Conservation (phyloP, 1,284 basidiomycete genomes). For the Moesziomyces antarcticus region DNA sequence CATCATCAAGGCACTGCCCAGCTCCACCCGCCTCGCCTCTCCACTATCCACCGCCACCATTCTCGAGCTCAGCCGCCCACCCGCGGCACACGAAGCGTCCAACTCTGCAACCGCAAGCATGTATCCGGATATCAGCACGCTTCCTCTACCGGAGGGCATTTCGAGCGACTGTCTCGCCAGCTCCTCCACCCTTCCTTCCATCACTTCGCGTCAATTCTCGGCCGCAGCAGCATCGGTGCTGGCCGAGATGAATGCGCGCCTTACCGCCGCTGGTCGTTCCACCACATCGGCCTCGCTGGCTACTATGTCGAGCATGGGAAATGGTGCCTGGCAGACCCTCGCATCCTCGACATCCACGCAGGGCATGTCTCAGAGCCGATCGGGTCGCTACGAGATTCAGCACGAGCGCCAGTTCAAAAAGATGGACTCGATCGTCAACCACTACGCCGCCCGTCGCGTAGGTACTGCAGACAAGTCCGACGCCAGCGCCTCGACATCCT, state of each 20-base stretch:
- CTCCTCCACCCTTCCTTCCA: slow-evolving; percentile 42
- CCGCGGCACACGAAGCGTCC: background rate
- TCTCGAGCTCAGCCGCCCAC: slow-evolving; percentile 23
- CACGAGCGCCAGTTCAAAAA: slow-evolving; percentile 51
- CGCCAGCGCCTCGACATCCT: background rate
- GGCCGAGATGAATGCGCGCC: slow-evolving; percentile 55
- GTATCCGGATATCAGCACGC: slow-evolving; percentile 32
- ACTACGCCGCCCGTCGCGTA: slow-evolving; percentile 50
- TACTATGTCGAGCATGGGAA: slow-evolving; percentile 31
- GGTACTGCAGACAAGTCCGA: slow-evolving; percentile 9
- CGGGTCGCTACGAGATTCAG: slow-evolving; percentile 43
- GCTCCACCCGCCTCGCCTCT: slow-evolving; percentile 27
- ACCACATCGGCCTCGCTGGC: slow-evolving; percentile 28
- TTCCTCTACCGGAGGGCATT: slow-evolving; percentile 23
- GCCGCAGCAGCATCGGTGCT: slow-evolving; percentile 48
- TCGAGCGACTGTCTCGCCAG: slow-evolving; percentile 24
- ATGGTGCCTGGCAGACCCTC: slow-evolving; percentile 24
- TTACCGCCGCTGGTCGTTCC: slow-evolving; percentile 39
- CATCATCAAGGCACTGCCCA: slow-evolving; percentile 50
- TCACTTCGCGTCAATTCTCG: slow-evolving; percentile 43
- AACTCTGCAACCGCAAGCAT: slow-evolving; percentile 11
- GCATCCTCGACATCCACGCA: slow-evolving; percentile 26
- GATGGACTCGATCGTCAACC: slow-evolving; percentile 57
- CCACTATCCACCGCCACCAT: slow-evolving; percentile 34
- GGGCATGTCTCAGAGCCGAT: slow-evolving; percentile 33